Conservation (phyloP, 495 filamentous ascomycete genomes). For the Lophiotrema nucula region DNA sequence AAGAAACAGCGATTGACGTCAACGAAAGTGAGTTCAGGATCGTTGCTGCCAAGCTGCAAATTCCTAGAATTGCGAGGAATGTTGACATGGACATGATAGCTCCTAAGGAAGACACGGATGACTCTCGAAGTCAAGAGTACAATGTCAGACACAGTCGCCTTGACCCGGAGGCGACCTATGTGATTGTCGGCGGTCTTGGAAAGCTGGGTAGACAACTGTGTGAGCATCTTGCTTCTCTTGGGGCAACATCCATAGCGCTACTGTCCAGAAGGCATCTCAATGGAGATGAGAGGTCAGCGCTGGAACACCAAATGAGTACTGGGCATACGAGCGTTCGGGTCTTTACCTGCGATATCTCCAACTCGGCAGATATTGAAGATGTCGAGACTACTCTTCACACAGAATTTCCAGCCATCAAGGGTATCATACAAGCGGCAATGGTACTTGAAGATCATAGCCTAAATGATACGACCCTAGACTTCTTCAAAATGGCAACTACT, state of each 20-base stretch:
- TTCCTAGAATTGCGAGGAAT: not conserved
- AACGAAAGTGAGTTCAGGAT: not conserved
- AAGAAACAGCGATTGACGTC: not conserved
- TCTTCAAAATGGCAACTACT: not conserved
- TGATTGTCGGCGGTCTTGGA: constrained; percentile 6
- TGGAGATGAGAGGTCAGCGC: not conserved
- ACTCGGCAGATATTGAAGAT: not conserved
- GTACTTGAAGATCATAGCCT: constrained; percentile 30
- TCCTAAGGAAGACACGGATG: not conserved
- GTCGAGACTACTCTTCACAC: not conserved
- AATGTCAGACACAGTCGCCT: no score
- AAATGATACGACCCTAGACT: constrained; percentile 22
- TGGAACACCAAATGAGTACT: not conserved
- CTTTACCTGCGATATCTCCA: not conserved
- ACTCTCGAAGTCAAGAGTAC: not conserved
- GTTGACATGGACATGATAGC: not conserved
- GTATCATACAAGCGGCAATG: constrained; percentile 34
- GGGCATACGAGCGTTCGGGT: not conserved
- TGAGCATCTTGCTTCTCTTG: not conserved
- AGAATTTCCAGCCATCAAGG: constrained; percentile 19
- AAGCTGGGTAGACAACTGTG: not conserved
- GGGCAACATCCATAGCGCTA: constrained; percentile 7
- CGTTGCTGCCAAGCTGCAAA: not conserved
- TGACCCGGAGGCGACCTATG: constrained; percentile 7
- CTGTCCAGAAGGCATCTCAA: not conserved